Conservation (phyloP, 345 rosid species). For the Eucalyptus regnans region DNA sequence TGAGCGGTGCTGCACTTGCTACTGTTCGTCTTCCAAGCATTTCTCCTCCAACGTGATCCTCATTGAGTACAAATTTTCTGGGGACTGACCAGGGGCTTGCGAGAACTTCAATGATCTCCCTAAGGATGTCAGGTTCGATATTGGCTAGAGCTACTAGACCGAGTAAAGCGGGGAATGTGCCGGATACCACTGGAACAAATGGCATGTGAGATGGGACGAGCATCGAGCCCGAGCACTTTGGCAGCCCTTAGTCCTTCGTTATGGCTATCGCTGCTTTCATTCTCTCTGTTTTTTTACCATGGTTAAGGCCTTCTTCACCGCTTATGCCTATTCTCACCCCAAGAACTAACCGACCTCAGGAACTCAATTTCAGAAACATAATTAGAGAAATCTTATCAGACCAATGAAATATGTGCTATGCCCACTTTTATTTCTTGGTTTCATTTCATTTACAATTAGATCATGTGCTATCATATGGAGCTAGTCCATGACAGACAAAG, state of each 20-base stretch:
- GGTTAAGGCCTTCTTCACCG: no score
- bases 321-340: background rate
- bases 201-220: background rate
- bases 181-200: background rate
- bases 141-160: no score
- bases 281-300: background rate
- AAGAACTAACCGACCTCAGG: background rate
- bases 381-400: background rate
- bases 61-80: no score
- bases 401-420: background rate
- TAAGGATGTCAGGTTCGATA: no score
- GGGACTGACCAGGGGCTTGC: no score
- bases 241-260: background rate
- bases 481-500: background rate
- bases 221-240: background rate
- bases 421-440: background rate
- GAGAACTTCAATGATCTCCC: no score
- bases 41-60: no score
- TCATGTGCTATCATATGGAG: background rate
- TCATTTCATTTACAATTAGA: no score
- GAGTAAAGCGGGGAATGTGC: no score
- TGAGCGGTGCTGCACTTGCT: no score
- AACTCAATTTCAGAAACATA: background rate
- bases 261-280: background rate
- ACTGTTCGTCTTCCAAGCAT: no score